Evolutionary conservation across 1,284 basidiomycete genomes (phyloP), one percentile per base, ranked within the genome.

Genomic region (Ceratobasidium papillatum): DNA sequence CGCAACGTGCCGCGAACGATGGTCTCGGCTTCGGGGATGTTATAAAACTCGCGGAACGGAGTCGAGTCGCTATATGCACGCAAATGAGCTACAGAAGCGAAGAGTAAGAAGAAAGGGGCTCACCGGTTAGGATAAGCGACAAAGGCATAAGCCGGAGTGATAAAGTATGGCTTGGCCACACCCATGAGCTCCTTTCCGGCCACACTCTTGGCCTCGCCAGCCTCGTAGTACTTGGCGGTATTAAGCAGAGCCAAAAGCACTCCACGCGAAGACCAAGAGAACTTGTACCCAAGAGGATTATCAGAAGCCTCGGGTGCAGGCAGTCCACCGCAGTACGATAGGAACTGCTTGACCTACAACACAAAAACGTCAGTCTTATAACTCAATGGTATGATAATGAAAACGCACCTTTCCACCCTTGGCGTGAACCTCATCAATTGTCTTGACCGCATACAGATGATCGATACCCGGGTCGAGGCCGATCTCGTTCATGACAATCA

Each of bases 221-320:
- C 84, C 59, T 89, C 86, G 81, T 93, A 86, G 84, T 91, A 95
- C n/a, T 93, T 91, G 58, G 95, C 98, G 61, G 89, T 88, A 87
- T 99, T 99, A 79, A 97, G 90, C 75, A 98, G 89, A 5, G 97
- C 97, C 79, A 99, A 91, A 68, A 99, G 90, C 61, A 98, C 96
- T 75, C 97, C 98, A 61, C 95, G 93, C 36, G 96, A 95, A 1
- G 96, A 98, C 98, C 98, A 99, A 45, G 95, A 98, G 87, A 99
- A 99, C 84, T 99, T 99, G 91, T 99, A 99, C 36, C 98, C 97
- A 76, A 99, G 91, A 8, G 98, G 96, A 86, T 99, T 99, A 81
- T 91, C 90, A 17, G 95, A 90, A 79, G 92, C 90, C 80, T 95
- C 90, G 19, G 96, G 95, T 1, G 96, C 94, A 74, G 96, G 95